Percentiles rank a stretch among this genome's conserved stretches.
Conservation (phyloP, 768 basidiomycete genomes). For the Imleria badia region DNA sequence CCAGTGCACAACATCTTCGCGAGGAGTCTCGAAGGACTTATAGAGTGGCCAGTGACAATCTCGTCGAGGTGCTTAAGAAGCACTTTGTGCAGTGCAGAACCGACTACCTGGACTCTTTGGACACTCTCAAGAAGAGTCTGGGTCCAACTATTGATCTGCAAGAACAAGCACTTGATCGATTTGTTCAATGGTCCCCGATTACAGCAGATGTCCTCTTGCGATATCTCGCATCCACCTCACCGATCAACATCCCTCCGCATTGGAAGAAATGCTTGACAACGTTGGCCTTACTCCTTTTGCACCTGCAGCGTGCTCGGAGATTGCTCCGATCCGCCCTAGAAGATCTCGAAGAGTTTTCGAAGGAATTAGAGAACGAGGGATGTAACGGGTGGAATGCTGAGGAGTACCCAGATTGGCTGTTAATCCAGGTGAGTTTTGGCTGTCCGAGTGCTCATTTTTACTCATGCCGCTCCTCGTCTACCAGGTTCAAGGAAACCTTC, state of each 20-base stretch:
- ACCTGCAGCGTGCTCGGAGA: neutral
- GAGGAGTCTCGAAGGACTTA: too few species aligned
- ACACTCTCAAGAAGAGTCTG: neutral
- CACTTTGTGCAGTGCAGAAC: neutral
- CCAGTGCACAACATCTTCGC: too few species aligned
- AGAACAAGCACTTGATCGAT: neutral
- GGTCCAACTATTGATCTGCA: neutral
- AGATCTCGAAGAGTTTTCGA: neutral
- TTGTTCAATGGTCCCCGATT: slow-evolving; percentile 32
- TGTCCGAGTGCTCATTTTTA: too few species aligned
- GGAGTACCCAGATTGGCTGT: slow-evolving; percentile 38
- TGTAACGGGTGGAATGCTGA: slow-evolving; percentile 12
- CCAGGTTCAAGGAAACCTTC: slow-evolving; percentile 37
- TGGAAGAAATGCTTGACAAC: slow-evolving; percentile 32
- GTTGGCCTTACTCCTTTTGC: slow-evolving; percentile 29
- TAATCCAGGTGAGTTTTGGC: slow-evolving; percentile 36
- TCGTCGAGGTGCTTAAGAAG: too few species aligned
- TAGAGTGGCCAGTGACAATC: too few species aligned
- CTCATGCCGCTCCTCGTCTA: neutral
- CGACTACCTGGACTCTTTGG: slow-evolving; percentile 1
- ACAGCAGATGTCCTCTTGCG: neutral
- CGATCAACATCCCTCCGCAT: neutral
- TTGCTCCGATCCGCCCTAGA: neutral
- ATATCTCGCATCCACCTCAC: neutral
- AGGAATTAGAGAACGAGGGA: neutral